Percentiles rank a stretch among this genome's conserved stretches.
Conservation (phyloP, 257 asterid genomes). For the Penstemon eatonii region DNA sequence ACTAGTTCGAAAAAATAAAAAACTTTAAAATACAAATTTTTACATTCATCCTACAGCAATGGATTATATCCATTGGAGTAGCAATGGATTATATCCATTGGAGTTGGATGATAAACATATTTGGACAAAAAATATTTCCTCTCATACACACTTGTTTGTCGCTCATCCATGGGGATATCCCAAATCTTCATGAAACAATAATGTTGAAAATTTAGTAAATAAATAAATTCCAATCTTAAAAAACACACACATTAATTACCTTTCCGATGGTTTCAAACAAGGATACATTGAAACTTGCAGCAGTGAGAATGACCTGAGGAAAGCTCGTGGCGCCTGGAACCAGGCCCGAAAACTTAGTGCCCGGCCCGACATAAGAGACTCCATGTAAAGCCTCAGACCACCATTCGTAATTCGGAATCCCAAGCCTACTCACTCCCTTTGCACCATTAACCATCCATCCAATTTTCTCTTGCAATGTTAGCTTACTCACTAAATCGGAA, state of each 20-base stretch:
- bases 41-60: too few relatives aligned
- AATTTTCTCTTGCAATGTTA: slow-evolving; percentile 70
- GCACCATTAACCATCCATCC: slow-evolving; percentile 57
- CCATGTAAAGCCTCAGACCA: slow-evolving; percentile 93
- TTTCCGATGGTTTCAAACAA: slow-evolving; percentile 62
- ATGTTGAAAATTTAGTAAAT: too few relatives aligned
- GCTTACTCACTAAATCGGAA: slow-evolving; percentile 44
- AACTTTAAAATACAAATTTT: too few relatives aligned
- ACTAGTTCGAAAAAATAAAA: too few relatives aligned
- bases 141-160: too few relatives aligned
- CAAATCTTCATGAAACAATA: too few relatives aligned
- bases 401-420: slow-evolving; percentile 76
- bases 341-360: slow-evolving; percentile 41
- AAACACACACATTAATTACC: slow-evolving; percentile 27
- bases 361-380: slow-evolving; percentile 60
- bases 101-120: too few relatives aligned
- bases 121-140: too few relatives aligned
- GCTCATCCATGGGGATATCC: too few relatives aligned
- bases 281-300: slow-evolving; percentile 62
- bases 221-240: too few relatives aligned
- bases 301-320: slow-evolving; percentile 70
- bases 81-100: too few relatives aligned
- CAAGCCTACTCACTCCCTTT: slow-evolving; percentile 53
- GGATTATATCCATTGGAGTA: too few relatives aligned
- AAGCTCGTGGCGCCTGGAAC: slow-evolving; percentile 87